Conservation (phyloP, 805 yeast genomes). For the Schwanniomyces pseudopolymorphus region DNA sequence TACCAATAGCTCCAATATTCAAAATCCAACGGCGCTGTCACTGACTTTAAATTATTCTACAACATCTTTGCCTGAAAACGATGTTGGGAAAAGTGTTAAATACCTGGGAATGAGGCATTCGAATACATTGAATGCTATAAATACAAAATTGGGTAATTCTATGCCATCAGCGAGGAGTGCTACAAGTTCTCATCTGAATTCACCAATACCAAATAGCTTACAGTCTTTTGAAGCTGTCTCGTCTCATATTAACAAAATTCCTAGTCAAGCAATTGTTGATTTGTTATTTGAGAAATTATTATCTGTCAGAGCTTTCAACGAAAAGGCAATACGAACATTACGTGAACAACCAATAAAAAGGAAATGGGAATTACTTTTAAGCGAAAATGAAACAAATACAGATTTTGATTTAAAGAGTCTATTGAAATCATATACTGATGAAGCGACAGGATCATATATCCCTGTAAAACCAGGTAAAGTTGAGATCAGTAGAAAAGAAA, state of each 20-base stretch:
- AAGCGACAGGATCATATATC: neutral
- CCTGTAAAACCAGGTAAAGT: neutral
- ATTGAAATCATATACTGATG: conserved; percentile 2
- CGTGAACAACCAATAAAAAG: conserved; percentile 32
- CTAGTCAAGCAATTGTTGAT: conserved; percentile 36
- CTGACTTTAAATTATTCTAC: conserved; percentile 1
- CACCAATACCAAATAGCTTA: conserved; percentile 15
- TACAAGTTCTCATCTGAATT: neutral
- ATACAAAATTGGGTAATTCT: neutral
- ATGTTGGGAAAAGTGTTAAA: neutral
- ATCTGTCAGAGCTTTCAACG: conserved; percentile 36
- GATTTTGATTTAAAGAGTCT: conserved; percentile 33
- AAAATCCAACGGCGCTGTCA: neutral
- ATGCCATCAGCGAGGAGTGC: neutral
- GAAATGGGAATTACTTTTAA: conserved; percentile 44
- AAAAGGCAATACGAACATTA: conserved; percentile 30
- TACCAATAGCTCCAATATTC: neutral
- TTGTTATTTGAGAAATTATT: conserved; percentile 38
- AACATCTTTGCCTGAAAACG: conserved; percentile 2
- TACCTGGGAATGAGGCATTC: conserved; percentile 1
- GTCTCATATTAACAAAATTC: conserved; percentile 33
- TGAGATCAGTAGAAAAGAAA: neutral
- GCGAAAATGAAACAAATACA: conserved; percentile 39
- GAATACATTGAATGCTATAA: neutral
- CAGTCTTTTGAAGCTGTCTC: conserved; percentile 36